Evolutionary conservation across 2,329 filamentous ascomycete genomes (phyloP).

Genomic region (Hypomyces perniciosus): DNA sequence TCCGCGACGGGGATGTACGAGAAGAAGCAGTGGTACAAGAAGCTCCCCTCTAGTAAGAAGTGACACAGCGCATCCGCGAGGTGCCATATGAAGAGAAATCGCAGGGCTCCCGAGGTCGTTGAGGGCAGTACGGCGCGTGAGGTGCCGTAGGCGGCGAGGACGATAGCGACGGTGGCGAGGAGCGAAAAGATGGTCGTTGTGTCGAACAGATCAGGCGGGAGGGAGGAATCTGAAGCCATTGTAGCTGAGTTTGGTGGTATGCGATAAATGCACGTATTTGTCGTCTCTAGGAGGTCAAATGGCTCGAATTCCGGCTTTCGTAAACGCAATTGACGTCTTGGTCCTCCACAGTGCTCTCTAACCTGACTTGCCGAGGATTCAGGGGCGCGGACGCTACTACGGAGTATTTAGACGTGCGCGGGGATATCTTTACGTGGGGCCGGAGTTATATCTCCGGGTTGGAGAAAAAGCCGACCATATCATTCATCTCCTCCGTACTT

Average conservation of each 20-base stretch:
- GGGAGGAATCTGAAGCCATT: slow-evolving; percentile 20
- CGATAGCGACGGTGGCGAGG: slow-evolving; percentile 47
- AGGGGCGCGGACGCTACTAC: not conserved
- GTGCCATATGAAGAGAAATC: slow-evolving; percentile 90
- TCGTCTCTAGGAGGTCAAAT: too few species aligned
- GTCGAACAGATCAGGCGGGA: slow-evolving; percentile 54
- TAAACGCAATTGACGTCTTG: too few species aligned
- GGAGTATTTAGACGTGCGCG: not conserved
- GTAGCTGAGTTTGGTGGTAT: not conserved
- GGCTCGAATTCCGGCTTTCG: too few species aligned
- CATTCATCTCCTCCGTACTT: too few species aligned
- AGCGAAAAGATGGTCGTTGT: slow-evolving; percentile 54
- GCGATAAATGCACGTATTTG: not conserved
- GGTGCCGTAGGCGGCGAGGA: slow-evolving; percentile 41
- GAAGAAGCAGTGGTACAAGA: slow-evolving; percentile 93
- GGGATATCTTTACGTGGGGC: not conserved
- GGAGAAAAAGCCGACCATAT: not conserved
- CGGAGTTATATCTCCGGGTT: not conserved
- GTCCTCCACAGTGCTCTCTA: not conserved
- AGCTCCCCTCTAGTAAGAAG: slow-evolving; percentile 83
- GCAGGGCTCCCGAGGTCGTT: slow-evolving; percentile 49
- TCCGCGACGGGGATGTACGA: slow-evolving; percentile 33
- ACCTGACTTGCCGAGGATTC: not conserved
- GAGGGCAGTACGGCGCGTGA: slow-evolving; percentile 44
- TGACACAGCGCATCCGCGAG: slow-evolving; percentile 89